Base-by-base conservation (phyloP, 2,329 filamentous ascomycete species). In the Setomelanomma holmii region DNA sequence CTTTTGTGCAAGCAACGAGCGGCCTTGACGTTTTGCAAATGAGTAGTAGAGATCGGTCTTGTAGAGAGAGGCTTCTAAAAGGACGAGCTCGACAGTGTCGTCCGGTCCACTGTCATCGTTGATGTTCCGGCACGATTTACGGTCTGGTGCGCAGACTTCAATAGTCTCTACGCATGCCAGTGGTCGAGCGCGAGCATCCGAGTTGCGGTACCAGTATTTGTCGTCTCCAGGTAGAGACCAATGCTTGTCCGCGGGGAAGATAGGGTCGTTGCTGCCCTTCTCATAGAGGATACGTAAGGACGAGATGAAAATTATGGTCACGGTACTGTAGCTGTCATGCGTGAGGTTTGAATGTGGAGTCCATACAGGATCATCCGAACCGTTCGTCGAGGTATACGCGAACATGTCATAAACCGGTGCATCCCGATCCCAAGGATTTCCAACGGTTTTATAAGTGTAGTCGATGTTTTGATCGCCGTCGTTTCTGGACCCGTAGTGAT, bases 371-470 rank as follows among this genome's bases (percentile, higher is more conserved):
- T 22, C 12, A 22, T 40, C 36, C 2, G 45, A 47, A 16, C 35
- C 27, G 11, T 40, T 16, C 5, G 45, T 40, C 24, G 36, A 40
- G 17, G 22, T 47, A 19, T 47, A 34, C 11, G 45, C 38, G 12
- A 47, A 47, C 3, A 47, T 21, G 35, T 53, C 50, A 35, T 53
- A 53, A 8, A 51, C 34, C 1, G 48, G 48, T 1, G 48, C 40
- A n/a, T 44, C 30, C 1, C 35, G 23, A 6, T 45, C 17, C 30
- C 33, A 51, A 8, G 48, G 48, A 34, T 51, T 19, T 22, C 48
- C 48, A 16, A 34, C 23, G 5, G 48, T 51, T 21, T 10, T n/a
- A 23, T 51, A 51, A 4, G 48, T 51, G 34, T 44, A 45, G 38
- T 51, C 40, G 2, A 34, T 14, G 3, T 1, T 6, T 10, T 3